Evolutionary conservation across 495 filamentous ascomycete genomes (phyloP).

Genomic region (Aspergillus diversus): DNA sequence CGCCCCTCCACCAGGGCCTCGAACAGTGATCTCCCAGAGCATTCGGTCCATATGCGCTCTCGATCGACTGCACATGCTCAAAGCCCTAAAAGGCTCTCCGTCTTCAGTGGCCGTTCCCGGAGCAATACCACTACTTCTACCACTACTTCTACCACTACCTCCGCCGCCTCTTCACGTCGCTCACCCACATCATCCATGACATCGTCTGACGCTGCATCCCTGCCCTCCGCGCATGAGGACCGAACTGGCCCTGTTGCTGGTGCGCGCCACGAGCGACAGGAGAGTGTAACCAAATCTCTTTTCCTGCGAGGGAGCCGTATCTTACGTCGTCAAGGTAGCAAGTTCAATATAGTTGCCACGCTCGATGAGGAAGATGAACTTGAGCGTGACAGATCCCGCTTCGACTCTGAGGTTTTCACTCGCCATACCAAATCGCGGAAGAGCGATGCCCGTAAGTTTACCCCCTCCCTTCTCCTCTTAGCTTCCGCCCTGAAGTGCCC

Average conservation of each 20-base stretch:
- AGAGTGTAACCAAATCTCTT: conserved; percentile 47
- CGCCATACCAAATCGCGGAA: conserved; percentile 37
- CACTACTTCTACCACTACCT: conserved; percentile 42
- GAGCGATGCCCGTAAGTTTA: conserved; percentile 40
- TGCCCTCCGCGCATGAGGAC: conserved; percentile 37
- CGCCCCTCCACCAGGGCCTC: conserved; percentile 42
- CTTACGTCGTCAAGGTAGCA: conserved; percentile 55
- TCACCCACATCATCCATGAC: conserved; percentile 48
- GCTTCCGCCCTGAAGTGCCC: background rate
- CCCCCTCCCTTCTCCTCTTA: conserved; percentile 6
- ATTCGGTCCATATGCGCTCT: conserved; percentile 45
- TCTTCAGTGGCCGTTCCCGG: conserved; percentile 48
- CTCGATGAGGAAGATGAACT: conserved; percentile 51
- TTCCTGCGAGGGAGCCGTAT: conserved; percentile 55
- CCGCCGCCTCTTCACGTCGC: conserved; percentile 40
- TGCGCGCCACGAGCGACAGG: conserved; percentile 39
- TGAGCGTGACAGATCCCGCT: conserved; percentile 38
- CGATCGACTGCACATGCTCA: conserved; percentile 45
- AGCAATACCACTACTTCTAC: conserved; percentile 50
- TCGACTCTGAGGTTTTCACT: conserved; percentile 40
- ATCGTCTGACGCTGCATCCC: conserved; percentile 35
- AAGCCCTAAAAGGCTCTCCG: conserved; percentile 48
- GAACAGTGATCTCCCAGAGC: conserved; percentile 42
- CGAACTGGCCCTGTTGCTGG: conserved; percentile 36
- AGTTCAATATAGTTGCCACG: conserved; percentile 52